phyloP scores from a whole-genome alignment of 1,284 basidiomycete species.

The Boletus hoseneyae region DNA sequence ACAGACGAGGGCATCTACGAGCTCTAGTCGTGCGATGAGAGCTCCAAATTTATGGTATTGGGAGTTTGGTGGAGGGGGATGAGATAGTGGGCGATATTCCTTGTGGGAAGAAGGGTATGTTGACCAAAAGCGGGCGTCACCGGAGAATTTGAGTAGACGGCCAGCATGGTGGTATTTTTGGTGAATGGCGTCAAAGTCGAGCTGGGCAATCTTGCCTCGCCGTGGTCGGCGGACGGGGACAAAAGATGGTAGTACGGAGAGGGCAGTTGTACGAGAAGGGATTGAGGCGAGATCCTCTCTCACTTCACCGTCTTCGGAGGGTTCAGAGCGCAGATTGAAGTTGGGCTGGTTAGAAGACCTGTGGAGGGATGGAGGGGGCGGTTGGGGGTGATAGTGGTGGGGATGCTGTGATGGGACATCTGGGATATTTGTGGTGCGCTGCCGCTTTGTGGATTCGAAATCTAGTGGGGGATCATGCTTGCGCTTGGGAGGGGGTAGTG shows the following conservation, averaged over 20 bases:
- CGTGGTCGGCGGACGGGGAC: slow-evolving; percentile 65
- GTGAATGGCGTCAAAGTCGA: slow-evolving; percentile 53
- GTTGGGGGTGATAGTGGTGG: slow-evolving; percentile 31
- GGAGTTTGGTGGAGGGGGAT: slow-evolving; percentile 60
- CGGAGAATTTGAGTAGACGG: slow-evolving; percentile 71
- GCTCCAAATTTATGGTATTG: slow-evolving; percentile 68
- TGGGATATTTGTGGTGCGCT: slow-evolving; percentile 42
- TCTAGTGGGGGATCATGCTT: slow-evolving; percentile 50
- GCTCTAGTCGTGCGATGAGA: slow-evolving; percentile 69
- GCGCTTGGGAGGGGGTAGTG: slow-evolving; percentile 51
- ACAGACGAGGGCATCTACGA: slow-evolving; percentile 67
- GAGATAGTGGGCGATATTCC: slow-evolving; percentile 56
- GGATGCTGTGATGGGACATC: slow-evolving; percentile 33
- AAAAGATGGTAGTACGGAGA: slow-evolving; percentile 39
- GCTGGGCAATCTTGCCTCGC: slow-evolving; percentile 45
- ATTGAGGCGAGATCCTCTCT: slow-evolving; percentile 38
- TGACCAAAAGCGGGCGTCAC: slow-evolving; percentile 68
- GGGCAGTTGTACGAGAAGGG: slow-evolving; percentile 28
- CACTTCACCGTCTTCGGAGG: slow-evolving; percentile 57
- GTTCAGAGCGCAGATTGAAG: slow-evolving; percentile 43
- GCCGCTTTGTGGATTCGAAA: slow-evolving; percentile 52
- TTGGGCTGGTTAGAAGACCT: slow-evolving; percentile 31
- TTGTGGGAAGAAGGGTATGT: slow-evolving; percentile 61
- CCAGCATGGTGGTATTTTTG: slow-evolving; percentile 61
- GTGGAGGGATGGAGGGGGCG: slow-evolving; percentile 24